Evolutionary conservation across 108 stramenopile genomes (phyloP).

Genomic region (Cyclotella baltica): DNA sequence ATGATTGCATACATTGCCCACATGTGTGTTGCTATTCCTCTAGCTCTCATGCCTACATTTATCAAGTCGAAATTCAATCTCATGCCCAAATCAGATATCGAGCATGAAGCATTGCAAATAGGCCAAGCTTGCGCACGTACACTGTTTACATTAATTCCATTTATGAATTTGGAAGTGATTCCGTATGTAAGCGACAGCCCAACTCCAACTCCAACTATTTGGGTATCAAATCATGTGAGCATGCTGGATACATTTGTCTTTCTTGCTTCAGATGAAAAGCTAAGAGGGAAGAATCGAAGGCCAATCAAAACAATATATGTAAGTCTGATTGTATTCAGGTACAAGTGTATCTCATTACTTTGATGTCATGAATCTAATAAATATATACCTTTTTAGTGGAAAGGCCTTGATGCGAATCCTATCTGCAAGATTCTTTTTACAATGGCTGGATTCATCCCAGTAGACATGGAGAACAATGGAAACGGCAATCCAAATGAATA

Average conservation of each 20-base stretch:
- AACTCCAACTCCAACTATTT: constrained; percentile 66
- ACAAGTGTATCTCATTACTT: not conserved
- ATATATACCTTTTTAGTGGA: constrained; percentile 63
- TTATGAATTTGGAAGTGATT: constrained; percentile 49
- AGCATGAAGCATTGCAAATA: constrained; percentile 59
- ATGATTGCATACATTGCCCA: constrained; percentile 70
- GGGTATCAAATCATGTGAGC: constrained; percentile 83
- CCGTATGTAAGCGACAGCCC: constrained; percentile 29
- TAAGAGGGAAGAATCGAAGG: constrained; percentile 71
- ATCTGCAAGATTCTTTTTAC: constrained; percentile 74
- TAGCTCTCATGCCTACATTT: constrained; percentile 62
- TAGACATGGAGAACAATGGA: constrained; percentile 84
- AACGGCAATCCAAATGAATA: constrained; percentile 82
- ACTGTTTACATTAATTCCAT: constrained; percentile 72
- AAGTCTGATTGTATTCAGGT: no score
- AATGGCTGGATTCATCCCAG: constrained; percentile 85
- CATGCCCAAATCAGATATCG: constrained; percentile 27
- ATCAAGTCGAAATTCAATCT: constrained; percentile 46
- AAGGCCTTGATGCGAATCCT: constrained; percentile 83
- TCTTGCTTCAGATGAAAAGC: constrained; percentile 62
- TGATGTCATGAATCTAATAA: not conserved
- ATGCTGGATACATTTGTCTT: constrained; percentile 83
- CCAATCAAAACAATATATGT: constrained; percentile 86
- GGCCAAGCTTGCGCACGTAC: constrained; percentile 73
- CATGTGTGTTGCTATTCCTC: constrained; percentile 77